Evolutionary conservation across 179 eudicot species (phyloP).

Genomic region (Kewa caespitosa): DNA sequence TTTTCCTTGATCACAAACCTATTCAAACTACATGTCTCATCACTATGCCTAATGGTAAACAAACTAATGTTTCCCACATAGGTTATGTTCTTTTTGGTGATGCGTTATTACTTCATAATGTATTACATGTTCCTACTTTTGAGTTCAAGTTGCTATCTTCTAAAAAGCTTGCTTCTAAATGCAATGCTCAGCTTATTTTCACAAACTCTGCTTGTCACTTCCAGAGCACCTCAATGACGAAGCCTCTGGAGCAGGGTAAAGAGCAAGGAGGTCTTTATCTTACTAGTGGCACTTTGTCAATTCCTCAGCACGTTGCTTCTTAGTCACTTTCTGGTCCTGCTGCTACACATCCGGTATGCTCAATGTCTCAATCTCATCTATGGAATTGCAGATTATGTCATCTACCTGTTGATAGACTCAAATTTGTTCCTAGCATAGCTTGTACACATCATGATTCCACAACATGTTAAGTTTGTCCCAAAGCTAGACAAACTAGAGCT

Average conservation of each 20-base stretch:
- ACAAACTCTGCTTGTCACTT: background rate
- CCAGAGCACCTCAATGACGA: background rate
- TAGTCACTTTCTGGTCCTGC: too few species aligned
- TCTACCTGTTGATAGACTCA: background rate
- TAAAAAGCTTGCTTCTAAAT: background rate
- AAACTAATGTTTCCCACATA: background rate
- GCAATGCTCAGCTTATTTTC: background rate
- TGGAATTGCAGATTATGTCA: background rate
- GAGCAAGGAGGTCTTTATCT: background rate
- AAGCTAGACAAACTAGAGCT: too few species aligned
- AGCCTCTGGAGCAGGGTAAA: too few species aligned
- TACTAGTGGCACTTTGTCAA: background rate
- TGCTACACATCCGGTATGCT: too few species aligned
- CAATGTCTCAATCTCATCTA: background rate
- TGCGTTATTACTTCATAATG: background rate
- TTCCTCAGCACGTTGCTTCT: too few species aligned
- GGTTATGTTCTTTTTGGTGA: background rate
- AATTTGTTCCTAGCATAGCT: background rate
- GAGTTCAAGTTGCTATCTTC: too few species aligned
- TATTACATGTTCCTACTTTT: too few species aligned
- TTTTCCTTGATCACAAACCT: background rate
- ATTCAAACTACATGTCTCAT: background rate
- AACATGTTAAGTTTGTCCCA: too few species aligned
- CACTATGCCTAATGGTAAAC: background rate
- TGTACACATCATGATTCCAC: background rate